Conservation (phyloP, 352 stramenopile genomes). For the Phytophthora ramorum region DNA sequence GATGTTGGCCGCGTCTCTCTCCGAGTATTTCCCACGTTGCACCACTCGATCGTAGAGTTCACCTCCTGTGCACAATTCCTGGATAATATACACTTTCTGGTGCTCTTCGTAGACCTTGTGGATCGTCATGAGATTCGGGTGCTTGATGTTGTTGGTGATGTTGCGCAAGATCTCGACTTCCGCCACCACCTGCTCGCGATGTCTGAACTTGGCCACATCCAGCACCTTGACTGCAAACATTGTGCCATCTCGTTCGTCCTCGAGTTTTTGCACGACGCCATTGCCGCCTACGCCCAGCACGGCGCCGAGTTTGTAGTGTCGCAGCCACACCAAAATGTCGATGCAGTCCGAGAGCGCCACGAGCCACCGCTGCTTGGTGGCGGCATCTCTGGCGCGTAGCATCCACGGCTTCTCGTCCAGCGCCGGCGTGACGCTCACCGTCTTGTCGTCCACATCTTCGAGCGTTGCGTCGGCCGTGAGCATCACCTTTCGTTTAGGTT, state of each 20-base stretch:
- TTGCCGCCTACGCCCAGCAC: conserved; percentile 80
- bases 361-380: conserved; percentile 70
- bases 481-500: conserved; percentile 56
- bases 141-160: conserved; percentile 83
- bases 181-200: conserved; percentile 69
- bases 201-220: conserved; percentile 79
- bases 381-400: conserved; percentile 54
- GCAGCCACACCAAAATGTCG: conserved; percentile 78
- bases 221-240: conserved; percentile 81
- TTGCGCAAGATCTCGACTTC: conserved; percentile 85
- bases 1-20: conserved; percentile 65
- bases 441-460: conserved; percentile 61
- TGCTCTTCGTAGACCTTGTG: conserved; percentile 87
- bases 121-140: conserved; percentile 81
- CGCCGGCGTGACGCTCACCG: conserved; percentile 58
- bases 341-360: conserved; percentile 75
- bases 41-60: conserved; percentile 84
- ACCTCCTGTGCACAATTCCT: conserved; percentile 74
- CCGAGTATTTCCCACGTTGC: conserved; percentile 68
- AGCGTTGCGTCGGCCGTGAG: conserved; percentile 64
- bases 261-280: conserved; percentile 69
- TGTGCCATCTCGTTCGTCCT: conserved; percentile 61
- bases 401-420: conserved; percentile 67
- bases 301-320: conserved; percentile 71
- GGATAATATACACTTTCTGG: conserved; percentile 81